Base-by-base conservation (phyloP, 164 flowering plant species). In the Akebia trifoliata region DNA sequence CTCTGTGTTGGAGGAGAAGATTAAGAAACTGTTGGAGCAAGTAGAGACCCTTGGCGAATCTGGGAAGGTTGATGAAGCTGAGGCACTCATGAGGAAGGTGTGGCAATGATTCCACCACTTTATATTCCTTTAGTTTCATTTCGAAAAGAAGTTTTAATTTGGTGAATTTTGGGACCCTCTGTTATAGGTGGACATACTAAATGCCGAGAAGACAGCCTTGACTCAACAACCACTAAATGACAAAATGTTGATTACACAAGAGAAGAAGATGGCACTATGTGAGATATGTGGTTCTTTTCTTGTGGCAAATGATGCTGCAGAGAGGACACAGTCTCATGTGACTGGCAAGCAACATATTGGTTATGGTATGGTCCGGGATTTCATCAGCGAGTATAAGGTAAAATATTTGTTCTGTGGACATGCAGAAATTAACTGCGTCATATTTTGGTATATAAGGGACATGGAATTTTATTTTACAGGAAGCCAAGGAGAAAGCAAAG, bases 1-100 rank as follows among this genome's bases (percentile, higher is more conserved):
- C 36, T 66, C 94, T 58, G 79, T 86, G 32, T 72, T 90, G 70
- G 99, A 90, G 71, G 99, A 90, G 68, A 90, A 94, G 74, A 90
- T 90, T 53, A 90, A 94, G 67, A 90, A 87, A 50, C 78, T 94
- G 39, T 75, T 94, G 58, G 99, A 84, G 70, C 97, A 90, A 75
- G 96, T 82, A n/a, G 97, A 94, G 71, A 58, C 92, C 39, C 91
- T 94, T 52, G 97, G 99, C 67, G 99, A 94, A 86, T 89, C 84
- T 64, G 99, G 97, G 14, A 94, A 90, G 62, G 97, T 94, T 56
- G 99, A 94, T 78, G 99, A 94, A 72, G 99, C 99, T 53, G 97
- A 94, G 69, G 97, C 99, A 22, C 85, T 94, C 14, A 94, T 90
- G 99, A 81, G 87, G 74, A 94, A 87, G 97, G 98, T 87, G 40